Base-by-base conservation (phyloP, 768 basidiomycete genomes). In the Thelephora ganbajun region DNA sequence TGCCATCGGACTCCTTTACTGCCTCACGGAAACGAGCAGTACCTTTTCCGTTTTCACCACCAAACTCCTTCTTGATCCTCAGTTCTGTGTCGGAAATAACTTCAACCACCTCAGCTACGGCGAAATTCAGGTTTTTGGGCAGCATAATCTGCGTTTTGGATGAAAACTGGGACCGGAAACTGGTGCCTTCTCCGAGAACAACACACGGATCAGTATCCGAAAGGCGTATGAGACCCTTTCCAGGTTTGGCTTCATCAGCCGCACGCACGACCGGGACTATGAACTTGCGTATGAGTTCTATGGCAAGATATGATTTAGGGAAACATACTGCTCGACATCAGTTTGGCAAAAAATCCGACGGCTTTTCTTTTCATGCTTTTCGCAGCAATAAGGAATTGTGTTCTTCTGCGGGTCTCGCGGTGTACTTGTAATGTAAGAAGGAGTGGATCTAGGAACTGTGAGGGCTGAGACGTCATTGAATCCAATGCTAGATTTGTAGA, bases 211-310 rank as follows among this genome's bases (percentile, higher is more conserved):
- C 91, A 26, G 80, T 71, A 7, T 69, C 66, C 5, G 87, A 84
- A 44, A 94, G 64, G 52, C 69, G 69, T 36, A 98, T 67, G 33
- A 70, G 66, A 18, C 96, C 96, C 4, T 67, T 69, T 6, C 90
- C 93, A 16, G 79, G 64, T 56, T 72, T 81, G 16, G 88, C 87
- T 47, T 75, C 72, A 61, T 99, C 96, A 16, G 83, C 84, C 43
- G 96, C 94, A 49, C 96, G 84, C 33, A 79, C 76, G 45, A 98
- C 93, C 47, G 96, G 91, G 53, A 99, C 94, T 96, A 23, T 9
- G 18, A 41, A 35, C 43, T 13, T 43, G 22, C 20, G 16, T 41
- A 14, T 19, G 19, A 35, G 23, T 6, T 35, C 7, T 5, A 22
- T 22, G 16, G 19, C 14, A 44, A 19, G 22, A 48, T 18, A 35